Base-by-base conservation (phyloP, 1,284 basidiomycete genomes). In the Neolentinus lepideus region DNA sequence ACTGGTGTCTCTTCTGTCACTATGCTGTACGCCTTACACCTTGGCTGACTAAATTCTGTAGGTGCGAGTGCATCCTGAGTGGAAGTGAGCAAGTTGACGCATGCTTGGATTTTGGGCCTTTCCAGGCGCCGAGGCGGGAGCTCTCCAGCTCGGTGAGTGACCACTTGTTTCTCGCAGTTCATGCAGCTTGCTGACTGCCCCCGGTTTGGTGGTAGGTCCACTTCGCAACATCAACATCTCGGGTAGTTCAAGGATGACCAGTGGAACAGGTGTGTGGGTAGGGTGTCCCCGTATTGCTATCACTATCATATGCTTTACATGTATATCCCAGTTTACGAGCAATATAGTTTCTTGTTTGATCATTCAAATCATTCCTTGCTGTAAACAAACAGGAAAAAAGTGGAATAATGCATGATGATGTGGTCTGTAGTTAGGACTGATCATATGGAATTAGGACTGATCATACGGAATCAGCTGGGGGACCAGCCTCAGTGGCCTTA, bases 1-100 rank as follows among this genome's bases (percentile, higher is more conserved):
- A 94, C 92, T 64, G 92, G 91, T 92, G 56, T 57, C 78, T 70
- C 24, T 51, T n/a, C 24, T 3, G 24, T 29, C 47, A 12, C 8
- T 50, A 46, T 25, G 4, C 16, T 16, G 22, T 6, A 26, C 25
- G 25, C 22, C n/a, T n/a, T n/a, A n/a, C n/a, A n/a, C n/a, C 47
- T 29, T 46, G 6, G 10, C 19, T 46, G n/a, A 29, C 4, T 50
- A 11, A 3, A 29, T 25, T 21, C 22, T 50, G 19, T n/a, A 50
- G 47, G 47, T 50, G 47, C 47, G n/a, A 50, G 47, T 50, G 47
- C 47, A 11, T 29, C 25, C 9, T 50, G 25, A 21, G 25, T 8
- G 22, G 46, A 57, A 60, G 59, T 54, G 59, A 56, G 56, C 58
- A 60, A 55, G 33, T 31, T 4, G 29, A 60, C 59, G 53, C 11